Base-by-base conservation (phyloP, 345 rosid species). In the Triadica sebifera region DNA sequence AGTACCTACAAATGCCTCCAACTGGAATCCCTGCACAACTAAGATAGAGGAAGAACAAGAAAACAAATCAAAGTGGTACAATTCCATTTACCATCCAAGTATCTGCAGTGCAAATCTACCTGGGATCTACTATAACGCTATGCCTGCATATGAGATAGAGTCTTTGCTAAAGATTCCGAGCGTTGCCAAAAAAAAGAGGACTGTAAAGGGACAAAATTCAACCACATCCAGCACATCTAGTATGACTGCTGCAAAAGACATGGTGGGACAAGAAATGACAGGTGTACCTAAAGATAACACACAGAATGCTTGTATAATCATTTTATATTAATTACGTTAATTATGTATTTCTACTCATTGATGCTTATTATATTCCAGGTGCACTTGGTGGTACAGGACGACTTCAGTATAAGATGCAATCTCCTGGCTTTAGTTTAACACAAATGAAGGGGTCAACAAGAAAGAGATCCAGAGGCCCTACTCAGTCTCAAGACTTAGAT, bases 381-480 rank as follows among this genome's bases (percentile, higher is more conserved):
- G 74, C 71, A 61, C 51, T 45, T 25, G 61, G 74, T 71, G 87
- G 78, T 61, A 65, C 70, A 68, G 59, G n/a, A 16, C 43, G 50
- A 64, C 60, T 74, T 69, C 86, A 79, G 78, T 72, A 65, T 55
- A 76, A 79, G 64, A 72, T 71, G 49, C 87, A 88, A 58, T 51
- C 43, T 15, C 69, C 74, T 38, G 80, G 81, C 55, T 70, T 73
- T 65, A 73, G 60, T 70, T 61, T 81, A 37, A 68, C 67, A 61
- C 83, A 80, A 74, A 79, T 41, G 72, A 84, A 85, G 60, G 79
- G 73, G 20, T 70, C 85, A 24, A 79, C 80, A 60, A 90, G 83
- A 79, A 89, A 86, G 79, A 87, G 82, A 86, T 85, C 92, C 57
- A 84, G 77, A 81, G 86, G 81, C 57, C 82, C 79, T 66, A 82